A percentile compares a stretch with the other conserved stretches of the same genome.
These are phyloP conservation scores for Dendrobium officinale DNA, from an alignment of 106 monocot species.

Conservation along the genomic window DNA sequence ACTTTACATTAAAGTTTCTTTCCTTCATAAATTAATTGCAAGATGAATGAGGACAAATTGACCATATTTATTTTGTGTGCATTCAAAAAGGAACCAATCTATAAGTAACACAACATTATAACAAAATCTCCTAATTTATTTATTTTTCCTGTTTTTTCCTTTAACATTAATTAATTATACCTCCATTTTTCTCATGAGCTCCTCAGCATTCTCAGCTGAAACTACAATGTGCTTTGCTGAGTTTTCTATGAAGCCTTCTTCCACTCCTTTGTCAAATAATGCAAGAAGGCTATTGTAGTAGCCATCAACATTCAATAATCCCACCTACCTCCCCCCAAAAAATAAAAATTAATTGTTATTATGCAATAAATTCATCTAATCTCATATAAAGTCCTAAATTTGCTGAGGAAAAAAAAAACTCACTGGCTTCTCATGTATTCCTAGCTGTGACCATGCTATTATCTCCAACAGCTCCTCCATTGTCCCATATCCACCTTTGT, in stretches of 20 bases:
- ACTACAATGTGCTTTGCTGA: conserved; percentile 57
- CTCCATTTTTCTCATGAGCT: conserved; percentile 67
- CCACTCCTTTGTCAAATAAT: conserved; percentile 71
- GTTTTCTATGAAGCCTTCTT: conserved; percentile 82
- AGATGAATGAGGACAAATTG: too few species aligned
- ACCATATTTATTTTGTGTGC: too few species aligned
- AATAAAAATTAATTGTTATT: too few species aligned
- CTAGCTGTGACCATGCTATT: conserved; percentile 84
- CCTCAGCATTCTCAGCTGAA: conserved; percentile 54
- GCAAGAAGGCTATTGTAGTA: conserved; percentile 73
- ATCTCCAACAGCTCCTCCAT: conserved; percentile 91
- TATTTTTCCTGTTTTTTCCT: too few species aligned
- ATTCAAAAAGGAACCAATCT: too few species aligned
- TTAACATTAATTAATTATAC: not conserved
- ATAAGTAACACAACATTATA: too few species aligned
- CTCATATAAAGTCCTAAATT: not conserved
- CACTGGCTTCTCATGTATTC: conserved; percentile 86
- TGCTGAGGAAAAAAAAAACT: conserved; percentile 5
- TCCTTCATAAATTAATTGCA: too few species aligned
- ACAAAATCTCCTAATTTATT: too few species aligned
- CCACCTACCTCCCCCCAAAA: conserved; percentile 41
- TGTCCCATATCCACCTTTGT: conserved; percentile 80
- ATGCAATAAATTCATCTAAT: too few species aligned
- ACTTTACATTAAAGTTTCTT: too few species aligned
- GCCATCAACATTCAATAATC: conserved; percentile 80